Evolutionary conservation across 495 filamentous ascomycete species (phyloP).

Genomic region (Hyphodiscus hymeniophilus): DNA sequence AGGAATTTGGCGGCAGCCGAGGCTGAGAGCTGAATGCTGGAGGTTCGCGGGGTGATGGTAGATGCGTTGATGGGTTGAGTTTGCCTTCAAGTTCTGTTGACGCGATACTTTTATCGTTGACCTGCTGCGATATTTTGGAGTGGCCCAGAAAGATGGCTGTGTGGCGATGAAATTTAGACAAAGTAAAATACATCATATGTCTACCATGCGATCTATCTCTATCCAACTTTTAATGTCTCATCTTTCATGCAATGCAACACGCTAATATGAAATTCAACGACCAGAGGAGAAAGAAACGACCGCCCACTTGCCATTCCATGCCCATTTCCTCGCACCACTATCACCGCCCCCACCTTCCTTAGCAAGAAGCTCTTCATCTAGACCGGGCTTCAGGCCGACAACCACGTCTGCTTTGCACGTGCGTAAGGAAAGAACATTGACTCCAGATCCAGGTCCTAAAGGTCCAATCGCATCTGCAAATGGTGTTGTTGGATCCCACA

Average conservation of each 20-base stretch:
- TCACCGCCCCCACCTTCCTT: slow-evolving; percentile 61
- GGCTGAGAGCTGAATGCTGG: too few relatives aligned
- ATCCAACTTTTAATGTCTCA: neutral
- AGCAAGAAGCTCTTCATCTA: slow-evolving; percentile 68
- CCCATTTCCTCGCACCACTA: slow-evolving; percentile 76
- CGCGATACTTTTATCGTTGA: too few relatives aligned
- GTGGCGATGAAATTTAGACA: too few relatives aligned
- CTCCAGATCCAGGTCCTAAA: slow-evolving; percentile 66
- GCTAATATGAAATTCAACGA: neutral
- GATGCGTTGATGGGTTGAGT: too few relatives aligned
- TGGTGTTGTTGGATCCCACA: slow-evolving; percentile 81
- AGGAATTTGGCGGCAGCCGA: too few relatives aligned
- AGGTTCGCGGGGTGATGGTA: too few relatives aligned
- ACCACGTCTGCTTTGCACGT: slow-evolving; percentile 96
- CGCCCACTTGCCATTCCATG: slow-evolving; percentile 96
- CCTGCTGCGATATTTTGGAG: too few relatives aligned
- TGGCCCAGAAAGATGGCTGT: too few relatives aligned
- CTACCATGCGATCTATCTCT: neutral
- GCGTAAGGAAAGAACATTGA: slow-evolving; percentile 76
- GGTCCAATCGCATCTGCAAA: slow-evolving; percentile 84
- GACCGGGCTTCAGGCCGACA: slow-evolving; percentile 72
- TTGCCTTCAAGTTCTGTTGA: too few relatives aligned
- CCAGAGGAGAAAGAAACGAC: slow-evolving; percentile 70
- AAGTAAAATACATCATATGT: neutral
- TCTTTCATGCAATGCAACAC: neutral